Evolutionary conservation across 2,329 filamentous ascomycete genomes (phyloP).

Genomic region (Calonectria honghensis): DNA sequence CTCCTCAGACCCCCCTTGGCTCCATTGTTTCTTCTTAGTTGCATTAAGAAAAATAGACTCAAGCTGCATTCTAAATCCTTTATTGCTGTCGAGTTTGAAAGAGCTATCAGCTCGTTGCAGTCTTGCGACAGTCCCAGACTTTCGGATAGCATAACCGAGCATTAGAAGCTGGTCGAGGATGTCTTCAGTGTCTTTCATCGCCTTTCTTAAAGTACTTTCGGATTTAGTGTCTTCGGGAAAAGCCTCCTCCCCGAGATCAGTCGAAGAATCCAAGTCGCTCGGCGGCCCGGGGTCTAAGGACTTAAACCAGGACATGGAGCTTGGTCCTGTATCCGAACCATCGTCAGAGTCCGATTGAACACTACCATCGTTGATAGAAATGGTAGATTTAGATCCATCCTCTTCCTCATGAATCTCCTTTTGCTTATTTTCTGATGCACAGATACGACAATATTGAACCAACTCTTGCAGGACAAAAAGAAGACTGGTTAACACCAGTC

Average conservation of each 20-base stretch:
- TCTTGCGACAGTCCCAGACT: slow-evolving; percentile 33
- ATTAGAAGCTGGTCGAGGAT: slow-evolving; percentile 36
- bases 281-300: background rate
- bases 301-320: slow-evolving; percentile 1
- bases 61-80: slow-evolving; percentile 21
- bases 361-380: background rate
- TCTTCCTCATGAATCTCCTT: background rate
- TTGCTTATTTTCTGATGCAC: background rate
- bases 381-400: background rate
- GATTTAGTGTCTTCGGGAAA: background rate
- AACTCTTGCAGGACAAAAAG: slow-evolving; percentile 27
- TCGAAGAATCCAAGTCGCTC: background rate
- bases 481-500: slow-evolving; percentile 18
- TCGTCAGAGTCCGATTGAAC: background rate
- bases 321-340: background rate
- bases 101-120: slow-evolving; percentile 31
- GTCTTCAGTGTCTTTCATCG: slow-evolving; percentile 29
- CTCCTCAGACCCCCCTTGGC: background rate
- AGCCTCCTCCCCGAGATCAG: background rate
- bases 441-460: slow-evolving; percentile 21
- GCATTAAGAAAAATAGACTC: slow-evolving; percentile 18
- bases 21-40: background rate
- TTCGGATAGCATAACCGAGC: slow-evolving; percentile 36
- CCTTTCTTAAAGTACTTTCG: background rate
- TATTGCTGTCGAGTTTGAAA: slow-evolving; percentile 28